Evolutionary conservation across 2,329 filamentous ascomycete genomes (phyloP), one percentile per base, ranked within the genome.

Genomic region (Arthroderma sp.): DNA sequence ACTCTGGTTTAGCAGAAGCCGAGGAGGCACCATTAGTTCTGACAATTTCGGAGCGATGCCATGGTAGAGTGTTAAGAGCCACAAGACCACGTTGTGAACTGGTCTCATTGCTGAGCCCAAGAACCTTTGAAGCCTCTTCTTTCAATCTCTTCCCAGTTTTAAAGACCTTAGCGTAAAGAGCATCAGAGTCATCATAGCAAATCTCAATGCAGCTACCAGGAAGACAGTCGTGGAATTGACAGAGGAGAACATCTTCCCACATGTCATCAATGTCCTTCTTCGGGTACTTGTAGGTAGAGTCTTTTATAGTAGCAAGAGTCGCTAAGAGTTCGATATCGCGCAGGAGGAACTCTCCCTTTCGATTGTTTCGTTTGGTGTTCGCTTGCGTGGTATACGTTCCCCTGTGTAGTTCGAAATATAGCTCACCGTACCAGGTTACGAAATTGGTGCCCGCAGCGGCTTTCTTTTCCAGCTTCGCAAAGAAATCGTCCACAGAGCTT

Each of bases 371-470:
- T 69, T 98, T 98, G 71, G 94, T 98, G 67, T 95, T 94, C 48
- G 88, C 83, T 62, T 96, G 89, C 0, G 89, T 95, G 3, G 91
- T 98, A 66, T 96, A 96, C 8, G 89, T 96, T 43, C 91, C 91
- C 48, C 91, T 83, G 61, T 98, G 91, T 40, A 98, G 75, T 65
- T 98, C 91, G 62, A 98, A 94, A 67, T 98, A 98, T 6, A 98
- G 74, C 67, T 98, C 91, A 36, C 91, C 91, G 60, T 94, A 94
- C 91, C 91, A 98, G 1, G 91, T 96, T 27, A 87, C 84, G 44
- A 95, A 81, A 11, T 85, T 74, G 2, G 78, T 77, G 15, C 75
- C 75, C 15, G 71, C 63, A 29, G 70, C 69, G 29, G 78, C 78
- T 66, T 88, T 94, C 64, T 82, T 77, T 61, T 94, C 82, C 3